phyloP scores from a whole-genome alignment of 169 alveolate species.

The Plasmodium coatneyi region DNA sequence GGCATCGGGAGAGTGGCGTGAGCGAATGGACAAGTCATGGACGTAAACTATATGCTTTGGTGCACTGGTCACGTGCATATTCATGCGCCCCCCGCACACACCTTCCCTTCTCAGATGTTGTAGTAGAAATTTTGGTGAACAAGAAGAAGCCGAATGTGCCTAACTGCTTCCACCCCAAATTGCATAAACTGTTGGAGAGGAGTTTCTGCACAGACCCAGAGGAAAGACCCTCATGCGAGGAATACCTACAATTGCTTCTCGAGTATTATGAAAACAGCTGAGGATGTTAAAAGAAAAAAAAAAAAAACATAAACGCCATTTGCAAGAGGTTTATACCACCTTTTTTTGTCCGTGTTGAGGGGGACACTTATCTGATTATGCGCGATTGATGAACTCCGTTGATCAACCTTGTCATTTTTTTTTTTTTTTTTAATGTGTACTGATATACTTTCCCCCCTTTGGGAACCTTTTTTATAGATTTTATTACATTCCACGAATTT shows the following conservation, averaged over 20 bases:
- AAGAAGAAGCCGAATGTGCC: slow-evolving; percentile 78
- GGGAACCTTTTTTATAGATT: not conserved
- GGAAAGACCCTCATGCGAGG: slow-evolving; percentile 76
- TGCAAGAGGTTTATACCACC: not conserved
- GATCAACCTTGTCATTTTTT: not conserved
- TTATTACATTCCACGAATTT: not conserved
- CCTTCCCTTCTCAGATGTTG: slow-evolving; percentile 45
- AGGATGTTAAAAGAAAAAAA: not conserved
- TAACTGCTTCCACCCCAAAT: slow-evolving; percentile 75
- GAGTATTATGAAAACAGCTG: not conserved
- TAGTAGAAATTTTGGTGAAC: slow-evolving; percentile 75
- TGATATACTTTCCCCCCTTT: not conserved
- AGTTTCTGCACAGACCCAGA: slow-evolving; percentile 74
- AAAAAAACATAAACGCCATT: not conserved
- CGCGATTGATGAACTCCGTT: not conserved
- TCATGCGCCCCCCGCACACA: not conserved
- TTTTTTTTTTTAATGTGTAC: not conserved
- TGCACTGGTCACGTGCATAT: not conserved
- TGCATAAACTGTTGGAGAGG: slow-evolving; percentile 27
- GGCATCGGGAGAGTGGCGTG: not conserved
- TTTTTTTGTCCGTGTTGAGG: not conserved
- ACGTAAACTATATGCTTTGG: not conserved
- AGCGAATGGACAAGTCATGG: not conserved
- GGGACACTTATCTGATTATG: not conserved
- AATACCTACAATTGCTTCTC: slow-evolving; percentile 18